Conservation (phyloP, 805 yeast genomes). For the Teunomyces funiuensis region DNA sequence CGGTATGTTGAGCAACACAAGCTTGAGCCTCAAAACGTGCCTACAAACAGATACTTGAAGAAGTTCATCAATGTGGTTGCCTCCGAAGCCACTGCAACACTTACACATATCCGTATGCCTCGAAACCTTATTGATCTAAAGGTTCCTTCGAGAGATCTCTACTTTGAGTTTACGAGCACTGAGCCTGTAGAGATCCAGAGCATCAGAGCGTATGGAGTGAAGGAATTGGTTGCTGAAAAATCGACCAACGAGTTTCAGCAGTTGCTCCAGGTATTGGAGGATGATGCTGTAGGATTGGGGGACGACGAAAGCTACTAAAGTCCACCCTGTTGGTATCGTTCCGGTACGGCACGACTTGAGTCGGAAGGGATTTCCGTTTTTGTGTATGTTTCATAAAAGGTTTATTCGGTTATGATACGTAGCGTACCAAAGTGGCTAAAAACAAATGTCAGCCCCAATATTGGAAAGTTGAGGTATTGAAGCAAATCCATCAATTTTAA, state of each 20-base stretch:
- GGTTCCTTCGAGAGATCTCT: slow-evolving; percentile 33
- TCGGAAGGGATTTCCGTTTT: neutral
- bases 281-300: neutral
- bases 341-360: neutral
- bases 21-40: slow-evolving; percentile 3
- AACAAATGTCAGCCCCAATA: no score
- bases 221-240: slow-evolving; percentile 25
- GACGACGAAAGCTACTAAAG: slow-evolving; percentile 2
- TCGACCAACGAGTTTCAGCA: neutral
- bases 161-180: slow-evolving; percentile 21
- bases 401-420: neutral
- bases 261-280: neutral
- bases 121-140: slow-evolving; percentile 31
- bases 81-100: slow-evolving; percentile 10
- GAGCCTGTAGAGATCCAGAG: slow-evolving; percentile 8
- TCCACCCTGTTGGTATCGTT: no score
- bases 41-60: slow-evolving; percentile 25
- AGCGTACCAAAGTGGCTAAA: no score
- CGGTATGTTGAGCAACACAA: slow-evolving; percentile 18
- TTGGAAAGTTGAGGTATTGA: no score
- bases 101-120: slow-evolving; percentile 34
- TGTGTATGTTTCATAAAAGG: neutral
- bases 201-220: slow-evolving; percentile 31
- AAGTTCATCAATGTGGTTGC: slow-evolving; percentile 29
- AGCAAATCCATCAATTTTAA: no score